Evolutionary conservation across 805 yeast genomes (phyloP).

Genomic region (Starmerella powellii): DNA sequence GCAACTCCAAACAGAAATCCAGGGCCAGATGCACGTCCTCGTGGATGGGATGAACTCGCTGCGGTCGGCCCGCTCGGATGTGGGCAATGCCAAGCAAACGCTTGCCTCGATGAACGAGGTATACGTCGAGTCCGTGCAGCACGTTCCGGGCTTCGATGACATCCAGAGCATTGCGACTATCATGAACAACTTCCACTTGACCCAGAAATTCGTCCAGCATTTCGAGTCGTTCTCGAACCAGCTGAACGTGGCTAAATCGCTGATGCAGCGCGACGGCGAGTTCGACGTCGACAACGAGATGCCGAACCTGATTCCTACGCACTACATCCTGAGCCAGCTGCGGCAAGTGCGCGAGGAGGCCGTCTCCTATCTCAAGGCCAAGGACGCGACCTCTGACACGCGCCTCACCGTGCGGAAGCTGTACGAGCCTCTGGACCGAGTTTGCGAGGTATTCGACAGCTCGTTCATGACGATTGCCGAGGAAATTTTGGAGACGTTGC

Average conservation of each 20-base stretch:
- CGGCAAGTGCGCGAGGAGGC: conserved; percentile 73
- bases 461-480: conserved; percentile 53
- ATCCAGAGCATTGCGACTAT: conserved; percentile 55
- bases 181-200: conserved; percentile 61
- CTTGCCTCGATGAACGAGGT: conserved; percentile 34
- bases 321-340: conserved; percentile 54
- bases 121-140: conserved; percentile 44
- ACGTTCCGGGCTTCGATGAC: conserved; percentile 55
- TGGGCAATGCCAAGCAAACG: conserved; percentile 29
- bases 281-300: conserved; percentile 35
- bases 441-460: conserved; percentile 48
- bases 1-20: conserved; percentile 61
- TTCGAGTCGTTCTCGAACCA: conserved; percentile 46
- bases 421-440: conserved; percentile 37
- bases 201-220: conserved; percentile 50
- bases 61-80: conserved; percentile 31
- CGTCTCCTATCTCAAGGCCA: conserved; percentile 8
- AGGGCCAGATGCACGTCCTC: conserved; percentile 47
- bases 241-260: conserved; percentile 37
- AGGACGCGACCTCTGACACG: conserved; percentile 46
- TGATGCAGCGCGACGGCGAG: conserved; percentile 40
- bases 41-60: conserved; percentile 31
- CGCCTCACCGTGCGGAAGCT: conserved; percentile 52
- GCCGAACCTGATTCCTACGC: conserved; percentile 51
- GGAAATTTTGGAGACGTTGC: conserved; percentile 58